These are phyloP conservation scores for Erigeron philadelphicus DNA, from an alignment of 140 eudicot genomes.

Conservation along the genomic window DNA sequence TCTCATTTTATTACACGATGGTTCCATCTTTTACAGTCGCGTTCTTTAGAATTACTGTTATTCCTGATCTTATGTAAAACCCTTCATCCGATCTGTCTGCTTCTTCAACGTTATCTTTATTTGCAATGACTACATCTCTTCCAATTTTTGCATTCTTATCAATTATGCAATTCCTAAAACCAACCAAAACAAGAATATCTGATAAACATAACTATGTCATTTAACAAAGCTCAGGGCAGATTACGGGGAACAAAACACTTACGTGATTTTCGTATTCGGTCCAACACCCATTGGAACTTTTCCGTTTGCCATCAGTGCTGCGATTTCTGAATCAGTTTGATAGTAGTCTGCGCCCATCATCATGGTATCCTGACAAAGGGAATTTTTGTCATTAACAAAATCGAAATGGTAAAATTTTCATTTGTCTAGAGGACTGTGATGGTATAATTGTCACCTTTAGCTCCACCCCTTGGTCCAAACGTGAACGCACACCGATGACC, in stretches of 20 bases:
- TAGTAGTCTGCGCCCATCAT: conserved; percentile 98
- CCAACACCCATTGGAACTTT: conserved; percentile 93
- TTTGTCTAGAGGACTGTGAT: neutral
- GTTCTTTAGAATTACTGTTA: conserved; percentile 73
- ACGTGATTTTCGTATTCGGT: conserved; percentile 73
- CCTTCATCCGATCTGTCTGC: conserved; percentile 86
- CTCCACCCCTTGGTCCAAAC: conserved; percentile 81
- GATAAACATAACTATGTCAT: neutral
- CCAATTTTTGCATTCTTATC: conserved; percentile 96
- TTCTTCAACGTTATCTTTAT: conserved; percentile 90
- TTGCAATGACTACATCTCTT: conserved; percentile 65
- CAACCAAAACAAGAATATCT: neutral
- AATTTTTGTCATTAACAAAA: conserved; percentile 5
- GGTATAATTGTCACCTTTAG: conserved; percentile 47
- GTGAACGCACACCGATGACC: conserved; percentile 77
- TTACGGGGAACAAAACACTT: conserved; percentile 8
- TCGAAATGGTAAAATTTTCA: neutral
- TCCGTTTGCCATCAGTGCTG: conserved; percentile 66
- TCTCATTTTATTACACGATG: conserved; percentile 31
- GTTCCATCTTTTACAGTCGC: conserved; percentile 87
- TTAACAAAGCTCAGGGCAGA: too few species aligned
- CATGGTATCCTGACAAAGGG: conserved; percentile 73
- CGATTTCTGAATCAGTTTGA: conserved; percentile 86
- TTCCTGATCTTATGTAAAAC: conserved; percentile 87
- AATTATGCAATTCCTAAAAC: conserved; percentile 75